Base-by-base conservation (phyloP, 805 yeast species). In the Candida germanica region DNA sequence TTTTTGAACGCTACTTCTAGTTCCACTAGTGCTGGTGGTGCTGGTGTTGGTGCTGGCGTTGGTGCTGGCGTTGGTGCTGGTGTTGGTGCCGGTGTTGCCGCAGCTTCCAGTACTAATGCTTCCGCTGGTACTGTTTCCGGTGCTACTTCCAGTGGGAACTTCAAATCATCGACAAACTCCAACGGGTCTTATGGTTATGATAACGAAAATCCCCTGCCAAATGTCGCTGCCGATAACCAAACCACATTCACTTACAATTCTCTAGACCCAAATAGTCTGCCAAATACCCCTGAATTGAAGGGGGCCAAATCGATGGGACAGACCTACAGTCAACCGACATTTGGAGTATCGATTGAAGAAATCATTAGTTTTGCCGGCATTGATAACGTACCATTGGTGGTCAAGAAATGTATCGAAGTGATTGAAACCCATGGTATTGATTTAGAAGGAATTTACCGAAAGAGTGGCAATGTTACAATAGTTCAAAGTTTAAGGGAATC, bases 361-460 rank as follows among this genome's bases (percentile, higher is more conserved):
- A 63, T 87, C 29, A 78, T 88, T 13, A 83, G 80, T 43, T 79
- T 74, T 47, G 96, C 94, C 44, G 74, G 73, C 5, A 91, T 88
- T 36, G 95, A 87, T 46, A 82, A 86, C 58, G 96, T 93, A 4
- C 99, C 99, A 1, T 73, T 83, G 12, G 76, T 93, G 32, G 98
- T 93, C 8, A 80, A 82, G 44, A 86, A 82, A 53, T 89, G 97
- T 68, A 84, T 91, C 34, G 82, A 80, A 44, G 82, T 89, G 6
- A 80, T 93, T 23, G 98, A 93, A 53, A 73, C 71, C 26, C 80
- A 83, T 55, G 99, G 99, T 1, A 57, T 83, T 25, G 82, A 86
- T 34, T 66, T 85, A 22, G 97, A 88, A 55, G 98, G 98, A 0
- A 81, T 93, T 23, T 93, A 93, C 58, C 71, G 97, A 38, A 79